Conservation (phyloP, 2,329 filamentous ascomycete genomes). For the Calonectria pauciramosa region DNA sequence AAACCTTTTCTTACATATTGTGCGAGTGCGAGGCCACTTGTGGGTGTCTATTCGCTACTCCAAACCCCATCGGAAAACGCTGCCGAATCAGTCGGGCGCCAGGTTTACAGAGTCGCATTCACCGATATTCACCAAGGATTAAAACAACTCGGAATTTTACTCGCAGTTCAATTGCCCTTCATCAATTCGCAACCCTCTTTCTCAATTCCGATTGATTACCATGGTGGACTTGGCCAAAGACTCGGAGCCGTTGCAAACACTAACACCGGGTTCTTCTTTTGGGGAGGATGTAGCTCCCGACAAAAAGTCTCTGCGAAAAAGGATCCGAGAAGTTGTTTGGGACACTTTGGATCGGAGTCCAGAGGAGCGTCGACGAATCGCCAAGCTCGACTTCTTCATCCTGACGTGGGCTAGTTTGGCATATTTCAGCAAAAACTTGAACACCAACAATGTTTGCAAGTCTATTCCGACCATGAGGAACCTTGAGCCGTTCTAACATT, state of each 20-base stretch:
- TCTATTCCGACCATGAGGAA: background rate
- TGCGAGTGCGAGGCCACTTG: background rate
- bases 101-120: background rate
- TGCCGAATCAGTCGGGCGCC: background rate
- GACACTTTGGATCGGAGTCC: background rate
- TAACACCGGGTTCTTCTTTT: background rate
- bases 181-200: background rate
- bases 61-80: background rate
- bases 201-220: no score
- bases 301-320: background rate
- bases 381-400: slow-evolving; percentile 6
- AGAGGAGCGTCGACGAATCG: slow-evolving; percentile 2
- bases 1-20: background rate
- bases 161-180: no score
- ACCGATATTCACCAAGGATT: background rate
- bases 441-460: slow-evolving; percentile 11
- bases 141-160: no score
- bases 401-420: background rate
- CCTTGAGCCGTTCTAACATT: background rate
- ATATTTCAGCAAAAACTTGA: slow-evolving; percentile 1
- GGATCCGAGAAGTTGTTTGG: background rate
- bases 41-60: background rate
- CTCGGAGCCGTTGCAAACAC: background rate
- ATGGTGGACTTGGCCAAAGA: background rate
- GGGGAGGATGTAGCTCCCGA: background rate